phyloP scores from a whole-genome alignment of 2,329 filamentous ascomycete genomes.

The Colletotrichum cuscutae region DNA sequence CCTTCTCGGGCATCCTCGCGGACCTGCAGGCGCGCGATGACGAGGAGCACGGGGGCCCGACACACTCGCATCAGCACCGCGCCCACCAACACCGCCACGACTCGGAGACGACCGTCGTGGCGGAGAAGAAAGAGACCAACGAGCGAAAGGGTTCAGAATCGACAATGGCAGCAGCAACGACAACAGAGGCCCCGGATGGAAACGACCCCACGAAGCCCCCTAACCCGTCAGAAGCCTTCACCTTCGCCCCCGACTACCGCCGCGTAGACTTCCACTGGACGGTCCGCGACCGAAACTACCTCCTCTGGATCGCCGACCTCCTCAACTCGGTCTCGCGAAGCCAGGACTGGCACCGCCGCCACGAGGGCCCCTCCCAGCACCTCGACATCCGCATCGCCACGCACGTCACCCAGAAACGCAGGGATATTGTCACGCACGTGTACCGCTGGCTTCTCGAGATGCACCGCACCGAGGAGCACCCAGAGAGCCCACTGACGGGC shows the following conservation, averaged over 20 bases:
- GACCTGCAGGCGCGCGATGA: conserved; percentile 62
- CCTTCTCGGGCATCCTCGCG: conserved; percentile 66
- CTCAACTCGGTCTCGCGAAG: conserved; percentile 59
- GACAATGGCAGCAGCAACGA: neutral
- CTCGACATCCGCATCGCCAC: conserved; percentile 67
- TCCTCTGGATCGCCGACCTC: conserved; percentile 67
- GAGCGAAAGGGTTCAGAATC: neutral
- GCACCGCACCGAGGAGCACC: conserved; percentile 61
- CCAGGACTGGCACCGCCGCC: conserved; percentile 49
- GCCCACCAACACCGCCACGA: conserved; percentile 33
- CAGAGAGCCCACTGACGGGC: conserved; percentile 63
- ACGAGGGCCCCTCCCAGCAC: conserved; percentile 45
- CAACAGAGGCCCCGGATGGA: conserved; percentile 4
- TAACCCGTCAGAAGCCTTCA: conserved; percentile 35
- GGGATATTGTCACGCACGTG: conserved; percentile 62
- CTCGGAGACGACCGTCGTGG: conserved; percentile 29
- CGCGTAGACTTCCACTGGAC: conserved; percentile 71
- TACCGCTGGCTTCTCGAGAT: conserved; percentile 67
- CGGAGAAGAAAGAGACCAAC: neutral
- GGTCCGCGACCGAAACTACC: conserved; percentile 65
- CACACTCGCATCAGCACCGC: neutral
- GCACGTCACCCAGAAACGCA: conserved; percentile 66
- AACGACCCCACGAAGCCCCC: conserved; percentile 25
- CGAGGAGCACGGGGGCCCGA: conserved; percentile 44
- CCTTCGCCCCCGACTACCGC: conserved; percentile 52